These are phyloP conservation scores for Wickerhamomyces tratensis DNA, from an alignment of 805 yeast species.

Conservation along the genomic window DNA sequence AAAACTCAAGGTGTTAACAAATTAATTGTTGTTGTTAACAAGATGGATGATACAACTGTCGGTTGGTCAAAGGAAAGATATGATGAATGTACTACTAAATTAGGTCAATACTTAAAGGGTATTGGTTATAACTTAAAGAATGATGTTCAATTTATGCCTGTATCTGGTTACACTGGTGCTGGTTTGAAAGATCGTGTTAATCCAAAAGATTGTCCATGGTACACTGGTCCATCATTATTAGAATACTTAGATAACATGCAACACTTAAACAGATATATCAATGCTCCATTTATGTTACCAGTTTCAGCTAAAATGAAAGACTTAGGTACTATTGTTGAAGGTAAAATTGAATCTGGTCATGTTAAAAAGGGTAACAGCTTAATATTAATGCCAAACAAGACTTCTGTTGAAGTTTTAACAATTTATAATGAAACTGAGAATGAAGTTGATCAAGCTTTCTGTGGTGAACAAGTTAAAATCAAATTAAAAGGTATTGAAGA, in stretches of 20 bases:
- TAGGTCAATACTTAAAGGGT: constrained; percentile 70
- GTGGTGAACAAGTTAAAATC: constrained; percentile 96
- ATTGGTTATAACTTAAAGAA: constrained; percentile 81
- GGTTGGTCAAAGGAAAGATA: constrained; percentile 93
- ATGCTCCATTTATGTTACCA: constrained; percentile 97
- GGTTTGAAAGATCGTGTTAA: constrained; percentile 84
- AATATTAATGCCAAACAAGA: constrained; percentile 87
- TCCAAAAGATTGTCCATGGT: constrained; percentile 79
- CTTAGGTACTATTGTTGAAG: constrained; percentile 95
- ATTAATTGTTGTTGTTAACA: constrained; percentile 87
- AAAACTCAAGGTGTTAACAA: constrained; percentile 98
- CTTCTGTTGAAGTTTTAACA: constrained; percentile 72
- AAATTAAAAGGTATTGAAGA: constrained; percentile 94
- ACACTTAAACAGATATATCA: constrained; percentile 74
- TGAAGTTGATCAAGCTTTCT: constrained; percentile 80
- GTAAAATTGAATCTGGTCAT: constrained; percentile 95
- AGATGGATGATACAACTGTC: constrained; percentile 99
- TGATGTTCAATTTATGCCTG: constrained; percentile 91
- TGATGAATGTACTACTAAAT: constrained; percentile 85
- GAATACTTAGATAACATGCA: constrained; percentile 83
- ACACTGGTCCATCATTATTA: constrained; percentile 82
- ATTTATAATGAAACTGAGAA: constrained; percentile 93
- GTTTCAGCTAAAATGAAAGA: constrained; percentile 92
- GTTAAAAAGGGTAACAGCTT: constrained; percentile 69
- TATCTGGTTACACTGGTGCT: constrained; percentile 96